Evolutionary conservation across 116 monocot genomes (phyloP).

Genomic region (Zostera marina): DNA sequence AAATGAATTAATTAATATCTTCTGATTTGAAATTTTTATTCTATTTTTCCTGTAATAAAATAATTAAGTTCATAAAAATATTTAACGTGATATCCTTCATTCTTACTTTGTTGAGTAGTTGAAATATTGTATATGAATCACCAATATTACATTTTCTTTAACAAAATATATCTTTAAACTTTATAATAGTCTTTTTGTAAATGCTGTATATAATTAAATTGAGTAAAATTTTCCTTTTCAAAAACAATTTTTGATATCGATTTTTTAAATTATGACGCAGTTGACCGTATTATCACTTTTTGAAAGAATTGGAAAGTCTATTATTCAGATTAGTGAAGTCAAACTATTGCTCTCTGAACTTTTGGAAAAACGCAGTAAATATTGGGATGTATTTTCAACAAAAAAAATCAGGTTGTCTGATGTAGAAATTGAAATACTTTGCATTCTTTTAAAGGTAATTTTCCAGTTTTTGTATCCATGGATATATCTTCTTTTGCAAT

Average conservation of each 20-base stretch:
- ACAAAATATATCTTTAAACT: too few relatives aligned
- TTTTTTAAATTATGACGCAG: conserved; percentile 21
- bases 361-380: conserved; percentile 23
- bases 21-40: too few relatives aligned
- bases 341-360: conserved; percentile 39
- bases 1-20: too few relatives aligned
- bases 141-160: too few relatives aligned
- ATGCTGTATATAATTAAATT: too few relatives aligned
- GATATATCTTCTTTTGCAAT: not conserved
- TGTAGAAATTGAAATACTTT: conserved; percentile 45
- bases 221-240: not conserved
- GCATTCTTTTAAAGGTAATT: conserved; percentile 67
- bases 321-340: conserved; percentile 33
- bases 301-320: conserved; percentile 37
- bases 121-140: too few relatives aligned
- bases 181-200: too few relatives aligned
- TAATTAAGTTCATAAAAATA: too few relatives aligned
- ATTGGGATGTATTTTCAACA: not conserved
- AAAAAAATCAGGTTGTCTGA: conserved; percentile 17
- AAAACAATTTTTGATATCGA: not conserved
- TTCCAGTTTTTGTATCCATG: not conserved
- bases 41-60: too few relatives aligned
- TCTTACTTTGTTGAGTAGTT: too few relatives aligned
- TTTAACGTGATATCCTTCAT: too few relatives aligned
- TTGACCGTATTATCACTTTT: conserved; percentile 42